Evolutionary conservation across 306 rosid species (phyloP), one percentile per base, ranked within the genome.

Genomic region (Luffa aegyptiaca): DNA sequence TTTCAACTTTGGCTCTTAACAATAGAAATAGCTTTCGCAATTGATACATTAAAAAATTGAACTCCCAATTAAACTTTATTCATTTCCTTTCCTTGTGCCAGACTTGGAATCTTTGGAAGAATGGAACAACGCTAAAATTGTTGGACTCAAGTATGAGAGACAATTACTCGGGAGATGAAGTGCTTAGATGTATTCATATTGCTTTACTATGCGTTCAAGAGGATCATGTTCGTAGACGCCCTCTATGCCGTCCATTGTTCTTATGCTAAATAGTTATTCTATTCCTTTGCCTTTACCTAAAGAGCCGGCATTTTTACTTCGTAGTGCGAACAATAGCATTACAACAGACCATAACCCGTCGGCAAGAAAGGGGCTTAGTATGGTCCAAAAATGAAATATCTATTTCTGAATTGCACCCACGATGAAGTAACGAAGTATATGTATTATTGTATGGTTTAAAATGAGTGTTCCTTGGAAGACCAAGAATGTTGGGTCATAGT

Each of bases 91-190:
- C 31, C 31, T 26, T 26, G 31, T 1, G 20, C 6, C 45, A 82
- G 88, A 79, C 77, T 66, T 85, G 88, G 88, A 79, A 69, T 10
- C 80, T 55, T 9, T 85, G 88, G 88, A 82, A 35, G 36, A 62
- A 80, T 1, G 81, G 80, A 26, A 76, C 41, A 2, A 21, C n/a
- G 8, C 48, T 48, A 36, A 81, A 82, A 2, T 31, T 82, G 42
- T 14, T 85, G 72, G 83, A 83, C 46, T 65, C 78, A 3, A 39
- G 13, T 41, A 8, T 85, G 18, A 55, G 78, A 80, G 78, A 10
- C 39, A 69, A 44, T 7, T 78, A 63, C 20, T 62, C 70, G 2
- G 78, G 44, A 66, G 65, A 65, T 5, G 88, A 85, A 73, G 88
- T 83, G 11, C 59, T 39, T 1, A 62, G 86, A 80, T 83, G 88